phyloP scores from a whole-genome alignment of 768 basidiomycete species.

The Galerina marginata region DNA sequence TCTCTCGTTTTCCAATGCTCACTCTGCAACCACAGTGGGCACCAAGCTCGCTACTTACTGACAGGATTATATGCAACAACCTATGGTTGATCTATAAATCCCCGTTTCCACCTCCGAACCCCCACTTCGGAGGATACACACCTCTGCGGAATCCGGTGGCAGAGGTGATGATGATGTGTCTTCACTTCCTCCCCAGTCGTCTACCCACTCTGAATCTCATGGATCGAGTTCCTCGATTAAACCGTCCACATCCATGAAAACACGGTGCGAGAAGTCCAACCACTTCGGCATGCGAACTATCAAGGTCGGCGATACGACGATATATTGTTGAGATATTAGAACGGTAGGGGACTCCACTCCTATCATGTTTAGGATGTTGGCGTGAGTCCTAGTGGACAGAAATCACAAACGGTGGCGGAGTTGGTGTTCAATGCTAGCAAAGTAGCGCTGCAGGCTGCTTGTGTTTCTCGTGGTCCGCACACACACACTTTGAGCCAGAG shows the following conservation, averaged over 20 bases:
- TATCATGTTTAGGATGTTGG: slow-evolving; percentile 26
- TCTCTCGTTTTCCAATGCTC: slow-evolving; percentile 75
- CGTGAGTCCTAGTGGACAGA: slow-evolving; percentile 32
- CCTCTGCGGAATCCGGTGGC: slow-evolving; percentile 20
- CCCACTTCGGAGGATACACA: slow-evolving; percentile 19
- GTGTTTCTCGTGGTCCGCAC: too few relatives aligned
- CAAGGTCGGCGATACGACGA: slow-evolving; percentile 53
- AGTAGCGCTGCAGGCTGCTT: background rate
- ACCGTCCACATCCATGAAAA: slow-evolving; percentile 35
- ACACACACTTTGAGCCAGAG: too few relatives aligned
- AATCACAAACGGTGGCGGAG: slow-evolving; percentile 36
- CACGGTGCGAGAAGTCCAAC: slow-evolving; percentile 34
- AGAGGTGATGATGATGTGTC: slow-evolving; percentile 52
- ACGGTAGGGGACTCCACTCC: slow-evolving; percentile 27
- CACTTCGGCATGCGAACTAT: slow-evolving; percentile 70
- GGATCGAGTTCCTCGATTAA: slow-evolving; percentile 36
- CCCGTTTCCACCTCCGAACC: slow-evolving; percentile 22
- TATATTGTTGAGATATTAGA: slow-evolving; percentile 36
- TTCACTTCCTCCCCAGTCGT: slow-evolving; percentile 72
- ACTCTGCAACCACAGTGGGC: slow-evolving; percentile 80
- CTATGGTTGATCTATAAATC: slow-evolving; percentile 55
- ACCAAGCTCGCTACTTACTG: slow-evolving; percentile 82
- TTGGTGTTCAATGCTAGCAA: slow-evolving; percentile 31
- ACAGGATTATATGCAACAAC: slow-evolving; percentile 64
- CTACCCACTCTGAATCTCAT: slow-evolving; percentile 65